Evolutionary conservation across 371 early-diverging fungal genomes (phyloP).

Genomic region (Mortierella sp.): DNA sequence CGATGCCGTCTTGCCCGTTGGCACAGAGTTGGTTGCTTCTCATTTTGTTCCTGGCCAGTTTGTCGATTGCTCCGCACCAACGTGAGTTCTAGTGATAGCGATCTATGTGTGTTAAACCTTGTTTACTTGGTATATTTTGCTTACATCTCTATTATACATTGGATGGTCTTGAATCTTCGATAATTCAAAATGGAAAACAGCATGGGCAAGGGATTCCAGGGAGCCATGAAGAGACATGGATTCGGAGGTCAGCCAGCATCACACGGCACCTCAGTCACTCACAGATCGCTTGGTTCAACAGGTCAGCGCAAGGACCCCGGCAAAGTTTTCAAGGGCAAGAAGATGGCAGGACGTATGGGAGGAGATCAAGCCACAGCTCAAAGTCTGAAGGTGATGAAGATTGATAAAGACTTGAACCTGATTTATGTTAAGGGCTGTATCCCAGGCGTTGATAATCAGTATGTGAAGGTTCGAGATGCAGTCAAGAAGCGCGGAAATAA

Average conservation of each 20-base stretch:
- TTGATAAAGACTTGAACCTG: slow-evolving; percentile 87
- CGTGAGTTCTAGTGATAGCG: slow-evolving; percentile 76
- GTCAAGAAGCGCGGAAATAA: slow-evolving; percentile 79
- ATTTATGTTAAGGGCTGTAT: slow-evolving; percentile 91
- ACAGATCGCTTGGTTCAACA: slow-evolving; percentile 95
- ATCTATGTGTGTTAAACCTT: too few relatives aligned
- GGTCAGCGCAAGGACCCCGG: slow-evolving; percentile 92
- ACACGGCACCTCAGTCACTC: slow-evolving; percentile 94
- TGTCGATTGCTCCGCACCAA: slow-evolving; percentile 90
- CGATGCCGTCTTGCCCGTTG: slow-evolving; percentile 89
- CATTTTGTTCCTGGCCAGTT: slow-evolving; percentile 97
- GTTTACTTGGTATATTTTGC: neutral
- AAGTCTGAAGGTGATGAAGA: slow-evolving; percentile 87
- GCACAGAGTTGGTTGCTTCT: slow-evolving; percentile 81
- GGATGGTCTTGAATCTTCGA: neutral
- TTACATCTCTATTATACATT: neutral
- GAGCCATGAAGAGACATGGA: slow-evolving; percentile 97
- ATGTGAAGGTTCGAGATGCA: slow-evolving; percentile 89
- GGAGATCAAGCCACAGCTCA: slow-evolving; percentile 86
- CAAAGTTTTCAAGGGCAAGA: slow-evolving; percentile 95
- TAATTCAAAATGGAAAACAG: slow-evolving; percentile 53
- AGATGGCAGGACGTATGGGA: slow-evolving; percentile 98
- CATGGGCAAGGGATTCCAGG: slow-evolving; percentile 96
- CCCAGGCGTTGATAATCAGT: slow-evolving; percentile 90
- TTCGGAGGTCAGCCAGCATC: slow-evolving; percentile 94